Percentiles rank a stretch among this genome's conserved stretches.
Conservation (phyloP, 768 basidiomycete genomes). For the Auriscalpium microsporum region DNA sequence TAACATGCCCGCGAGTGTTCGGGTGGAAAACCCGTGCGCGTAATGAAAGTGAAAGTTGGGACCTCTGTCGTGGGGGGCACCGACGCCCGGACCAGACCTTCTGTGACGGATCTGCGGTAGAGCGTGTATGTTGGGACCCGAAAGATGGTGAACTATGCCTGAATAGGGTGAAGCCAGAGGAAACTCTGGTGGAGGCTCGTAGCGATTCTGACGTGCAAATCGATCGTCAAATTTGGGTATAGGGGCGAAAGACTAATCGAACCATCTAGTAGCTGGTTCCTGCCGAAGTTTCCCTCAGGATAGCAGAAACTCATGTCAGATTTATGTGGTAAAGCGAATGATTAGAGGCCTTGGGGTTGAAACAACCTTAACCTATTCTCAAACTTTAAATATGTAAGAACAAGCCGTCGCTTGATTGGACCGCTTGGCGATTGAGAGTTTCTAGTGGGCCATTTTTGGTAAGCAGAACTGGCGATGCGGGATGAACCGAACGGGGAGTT, state of each 20-base stretch:
- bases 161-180: no score
- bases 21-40: no score
- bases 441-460: slow-evolving; percentile 70
- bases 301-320: slow-evolving; percentile 54
- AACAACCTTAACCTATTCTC: slow-evolving; percentile 83
- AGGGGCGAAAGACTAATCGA: slow-evolving; percentile 96
- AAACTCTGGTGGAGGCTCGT: slow-evolving; percentile 94
- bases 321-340: slow-evolving; percentile 74
- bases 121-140: no score
- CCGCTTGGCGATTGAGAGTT: slow-evolving; percentile 51
- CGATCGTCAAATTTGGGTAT: slow-evolving; percentile 93
- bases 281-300: slow-evolving; percentile 82
- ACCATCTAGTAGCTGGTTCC: slow-evolving; percentile 92
- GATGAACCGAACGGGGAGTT: slow-evolving; percentile 67
- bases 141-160: no score
- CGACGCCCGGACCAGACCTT: no score
- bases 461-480: slow-evolving; percentile 66
- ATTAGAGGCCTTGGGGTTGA: slow-evolving; percentile 85
- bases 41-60: no score
- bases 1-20: no score
- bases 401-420: slow-evolving; percentile 42
- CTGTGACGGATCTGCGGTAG: no score
- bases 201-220: slow-evolving; percentile 96
- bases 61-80: no score
- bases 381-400: slow-evolving; percentile 62